Conservation (phyloP, 495 filamentous ascomycete genomes). For the Talaromyces proteolyticus region DNA sequence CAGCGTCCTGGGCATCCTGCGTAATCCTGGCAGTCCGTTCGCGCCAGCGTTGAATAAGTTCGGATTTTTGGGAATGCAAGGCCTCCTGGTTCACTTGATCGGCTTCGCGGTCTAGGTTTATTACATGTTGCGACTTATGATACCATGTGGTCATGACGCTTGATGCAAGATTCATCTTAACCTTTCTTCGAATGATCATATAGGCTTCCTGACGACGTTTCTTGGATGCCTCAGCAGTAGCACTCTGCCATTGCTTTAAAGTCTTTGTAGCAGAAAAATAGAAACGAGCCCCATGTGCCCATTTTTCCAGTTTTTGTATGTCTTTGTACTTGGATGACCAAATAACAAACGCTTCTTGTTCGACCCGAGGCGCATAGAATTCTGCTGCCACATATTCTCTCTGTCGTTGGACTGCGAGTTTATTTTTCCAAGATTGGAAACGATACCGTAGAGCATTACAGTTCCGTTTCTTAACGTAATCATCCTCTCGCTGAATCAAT, state of each 20-base stretch:
- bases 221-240: conserved; percentile 42
- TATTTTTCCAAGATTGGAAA: conserved; percentile 38
- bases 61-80: conserved; percentile 24
- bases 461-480: conserved; percentile 26
- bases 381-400: conserved; percentile 45
- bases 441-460: conserved; percentile 27
- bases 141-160: conserved; percentile 40
- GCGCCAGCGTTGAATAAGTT: conserved; percentile 39
- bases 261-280: conserved; percentile 51
- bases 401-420: conserved; percentile 33
- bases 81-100: conserved; percentile 30
- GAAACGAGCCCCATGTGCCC: conserved; percentile 51
- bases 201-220: conserved; percentile 56
- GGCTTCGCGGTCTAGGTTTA: conserved; percentile 40
- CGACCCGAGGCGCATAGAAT: conserved; percentile 45
- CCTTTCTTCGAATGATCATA: conserved; percentile 45
- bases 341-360: conserved; percentile 39
- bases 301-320: conserved; percentile 41
- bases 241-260: conserved; percentile 51
- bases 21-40: conserved; percentile 26
- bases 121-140: conserved; percentile 27
- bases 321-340: conserved; percentile 42
- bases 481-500: conserved; percentile 29
- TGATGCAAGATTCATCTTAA: conserved; percentile 53
- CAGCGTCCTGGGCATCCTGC: conserved; percentile 35